Evolutionary conservation across 345 rosid genomes (phyloP).

Genomic region (Syzygium jambos): DNA sequence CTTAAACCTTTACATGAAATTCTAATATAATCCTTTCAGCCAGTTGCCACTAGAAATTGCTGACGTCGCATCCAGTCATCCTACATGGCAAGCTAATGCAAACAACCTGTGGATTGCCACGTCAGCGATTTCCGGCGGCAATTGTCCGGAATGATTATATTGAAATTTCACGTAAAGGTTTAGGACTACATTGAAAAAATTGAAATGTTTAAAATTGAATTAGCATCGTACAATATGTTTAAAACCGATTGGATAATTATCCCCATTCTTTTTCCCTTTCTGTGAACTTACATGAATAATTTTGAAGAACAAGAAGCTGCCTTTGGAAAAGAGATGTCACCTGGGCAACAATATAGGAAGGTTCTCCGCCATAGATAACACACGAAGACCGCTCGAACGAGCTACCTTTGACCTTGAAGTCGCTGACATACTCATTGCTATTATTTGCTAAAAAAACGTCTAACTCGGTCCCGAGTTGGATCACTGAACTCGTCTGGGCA

Average conservation of each 20-base stretch:
- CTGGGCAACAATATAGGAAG: background rate
- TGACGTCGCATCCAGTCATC: rapidly evolving
- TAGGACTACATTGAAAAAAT: background rate
- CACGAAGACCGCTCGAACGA: background rate
- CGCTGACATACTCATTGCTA: background rate
- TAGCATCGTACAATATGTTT: background rate
- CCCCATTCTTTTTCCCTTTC: too few relatives aligned
- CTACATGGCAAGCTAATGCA: rapidly evolving
- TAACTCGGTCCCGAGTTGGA: conserved; percentile 24
- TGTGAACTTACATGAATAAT: background rate
- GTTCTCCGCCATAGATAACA: background rate
- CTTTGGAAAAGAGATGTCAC: background rate
- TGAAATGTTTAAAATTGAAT: background rate
- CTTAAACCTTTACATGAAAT: background rate
- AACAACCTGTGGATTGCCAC: background rate
- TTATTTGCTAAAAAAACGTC: conserved; percentile 21
- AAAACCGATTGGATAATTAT: background rate
- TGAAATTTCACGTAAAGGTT: background rate
- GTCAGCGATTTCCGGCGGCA: background rate
- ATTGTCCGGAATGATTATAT: rapidly evolving
- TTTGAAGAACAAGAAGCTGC: background rate
- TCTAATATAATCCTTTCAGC: background rate
- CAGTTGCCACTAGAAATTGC: rapidly evolving
- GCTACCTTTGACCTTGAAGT: background rate
- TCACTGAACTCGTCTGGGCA: conserved; percentile 20